Base-by-base conservation (phyloP, 805 yeast species). In the Hanseniaspora jakobsenii region DNA sequence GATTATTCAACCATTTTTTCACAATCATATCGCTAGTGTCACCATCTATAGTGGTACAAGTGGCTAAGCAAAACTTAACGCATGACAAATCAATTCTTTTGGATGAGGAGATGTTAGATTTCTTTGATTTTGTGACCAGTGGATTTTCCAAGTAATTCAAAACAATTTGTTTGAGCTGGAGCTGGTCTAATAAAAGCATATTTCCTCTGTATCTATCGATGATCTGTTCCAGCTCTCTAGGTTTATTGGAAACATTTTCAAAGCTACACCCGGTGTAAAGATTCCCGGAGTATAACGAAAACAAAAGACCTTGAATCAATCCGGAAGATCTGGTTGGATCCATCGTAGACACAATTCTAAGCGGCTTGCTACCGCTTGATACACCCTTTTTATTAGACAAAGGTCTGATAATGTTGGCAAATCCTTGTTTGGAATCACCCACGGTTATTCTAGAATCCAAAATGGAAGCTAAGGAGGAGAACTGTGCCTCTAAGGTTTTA, bases 91-190 rank as follows among this genome's bases (percentile, higher is more conserved):
- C 86, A 2, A 84, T 85, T 42, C 75, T 73, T 48, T 74, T 75
- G 36, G 79, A n/a, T n/a, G n/a, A n/a, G n/a, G n/a, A 75, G 52
- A 79, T 82, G 32, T 81, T 80, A 3, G 22, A 10, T 6, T 23
- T 29, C n/a, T 82, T 42, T 3, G 39, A 35, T 37, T 94, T 69
- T 1, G 95, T 83, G 38, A 79, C 69, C 52, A 78, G 78, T 0
- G 99, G 98, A 45, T 81, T 77, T 12, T 83, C 79, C 58, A 91
- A 94, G 60, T 91, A 91, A 60, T 91, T 91, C 55, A 83, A 87
- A 1, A 86, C 86, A 14, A 86, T 95, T 43, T 86, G 78, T 57
- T 91, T 91, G 52, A 91, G 65, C 13, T 89, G 87, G 37, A 91
- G 67, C 55, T 87, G 87, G 57, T 91, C 97, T 2, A 93, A 81